Conservation (phyloP, 2,329 filamentous ascomycete species). For the Claviceps sp. region DNA sequence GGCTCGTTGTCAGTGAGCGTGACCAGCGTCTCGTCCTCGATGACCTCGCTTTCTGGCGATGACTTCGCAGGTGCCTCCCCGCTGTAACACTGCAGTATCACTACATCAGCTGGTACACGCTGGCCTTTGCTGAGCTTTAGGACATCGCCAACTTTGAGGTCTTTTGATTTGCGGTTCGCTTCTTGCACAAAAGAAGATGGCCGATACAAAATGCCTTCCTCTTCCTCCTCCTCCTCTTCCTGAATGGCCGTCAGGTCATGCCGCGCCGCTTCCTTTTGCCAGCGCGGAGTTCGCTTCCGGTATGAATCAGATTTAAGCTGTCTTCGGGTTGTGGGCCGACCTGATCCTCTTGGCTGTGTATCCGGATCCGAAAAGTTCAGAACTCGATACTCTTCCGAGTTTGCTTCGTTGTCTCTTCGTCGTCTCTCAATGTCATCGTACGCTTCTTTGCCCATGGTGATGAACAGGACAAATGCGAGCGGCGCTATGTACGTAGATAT, state of each 20-base stretch:
- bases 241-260: conserved; percentile 47
- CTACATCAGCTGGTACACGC: conserved; percentile 83
- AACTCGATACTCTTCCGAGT: conserved; percentile 77
- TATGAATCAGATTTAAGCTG: conserved; percentile 30
- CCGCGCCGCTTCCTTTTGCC: conserved; percentile 16
- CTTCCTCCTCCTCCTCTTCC: conserved; percentile 57
- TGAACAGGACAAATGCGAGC: conserved; percentile 76
- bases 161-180: conserved; percentile 66
- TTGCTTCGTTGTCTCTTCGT: conserved; percentile 81
- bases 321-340: conserved; percentile 19
- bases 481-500: conserved; percentile 90
- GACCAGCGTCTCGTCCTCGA: conserved; percentile 27
- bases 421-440: conserved; percentile 82
- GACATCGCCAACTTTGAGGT: conserved; percentile 91
- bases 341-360: conserved; percentile 23
- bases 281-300: conserved; percentile 17
- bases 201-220: conserved; percentile 30
- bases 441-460: conserved; percentile 92
- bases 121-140: conserved; percentile 85
- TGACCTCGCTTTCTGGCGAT: conserved; percentile 16
- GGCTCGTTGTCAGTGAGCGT: conserved; percentile 26
- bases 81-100: conserved; percentile 73
- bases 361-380: conserved; percentile 53
- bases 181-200: conserved; percentile 47
- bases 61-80: conserved; percentile 32